Base-by-base conservation (phyloP, 192 early-diverging fungal genomes). In the Rhizophlyctis rosea region DNA sequence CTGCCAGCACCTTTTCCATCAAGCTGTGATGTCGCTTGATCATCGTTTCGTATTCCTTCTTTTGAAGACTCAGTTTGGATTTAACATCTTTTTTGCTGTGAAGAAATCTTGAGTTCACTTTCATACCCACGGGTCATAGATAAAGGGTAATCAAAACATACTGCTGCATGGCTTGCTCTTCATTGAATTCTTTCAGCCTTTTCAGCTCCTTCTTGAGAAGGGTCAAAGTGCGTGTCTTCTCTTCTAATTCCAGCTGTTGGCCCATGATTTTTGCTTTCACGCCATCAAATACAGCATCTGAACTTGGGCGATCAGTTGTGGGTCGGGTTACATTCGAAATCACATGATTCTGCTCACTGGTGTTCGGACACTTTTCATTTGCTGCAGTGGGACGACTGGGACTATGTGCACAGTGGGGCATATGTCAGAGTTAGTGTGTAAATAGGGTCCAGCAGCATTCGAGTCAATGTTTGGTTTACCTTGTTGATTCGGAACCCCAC, bases 31-130 rank as follows among this genome's bases (percentile, higher is more conserved):
- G 83, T 49, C 83, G 71, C 52, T 81, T 81, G 29, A 85, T 70
- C 32, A 78, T 77, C 14, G 75, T 69, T 59, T 85, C 83, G 69
- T 85, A 85, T 49, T 84, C 83, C 39, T 82, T 84, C 33, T 77
- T 62, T 59, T 85, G 83, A 11, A 82, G 54, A 5, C 68, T 23
- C 3, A 84, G 69, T 30, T 85, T 76, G 25, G 83, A 85, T 69
- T 84, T 84, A 2, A 84, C 63, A 16, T 69, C 72, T 57, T 79
- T 77, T 54, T 74, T 71, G 48, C 79, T 81, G 35, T 24, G 39
- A 18, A 13, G 7, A 18, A 13, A 7, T 13, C 18, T 44, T 7
- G 18, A 13, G 9, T 13, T 13, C 18, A 44, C 18, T 44, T 7
- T 13, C 7, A 44, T 7, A 18, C 39, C 39, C 39, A 18, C 39